phyloP scores from a whole-genome alignment of 2,329 filamentous ascomycete genomes.

The Monosporascus sp. region DNA sequence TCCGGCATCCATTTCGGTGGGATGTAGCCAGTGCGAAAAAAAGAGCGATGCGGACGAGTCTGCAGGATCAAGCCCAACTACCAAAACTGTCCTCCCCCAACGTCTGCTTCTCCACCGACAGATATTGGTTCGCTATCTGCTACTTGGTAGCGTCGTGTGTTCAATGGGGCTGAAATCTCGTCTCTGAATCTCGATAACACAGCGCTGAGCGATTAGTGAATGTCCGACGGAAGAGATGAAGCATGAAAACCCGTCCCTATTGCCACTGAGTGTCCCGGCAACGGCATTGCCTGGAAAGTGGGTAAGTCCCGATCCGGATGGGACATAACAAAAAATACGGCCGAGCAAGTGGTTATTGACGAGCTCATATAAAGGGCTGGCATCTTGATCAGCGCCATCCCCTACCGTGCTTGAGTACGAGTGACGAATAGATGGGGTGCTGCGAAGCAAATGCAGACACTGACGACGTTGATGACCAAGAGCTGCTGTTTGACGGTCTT shows the following conservation, averaged over 20 bases:
- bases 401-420: not conserved
- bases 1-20: conserved; percentile 42
- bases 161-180: not conserved
- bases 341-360: conserved; percentile 54
- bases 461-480: conserved; percentile 37
- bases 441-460: conserved; percentile 31
- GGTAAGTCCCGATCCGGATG: conserved; percentile 35
- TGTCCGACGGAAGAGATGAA: too few relatives aligned
- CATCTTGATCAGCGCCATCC: conserved; percentile 2
- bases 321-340: conserved; percentile 52
- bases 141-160: not conserved
- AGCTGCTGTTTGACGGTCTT: conserved; percentile 33
- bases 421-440: conserved; percentile 22
- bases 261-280: conserved; percentile 40
- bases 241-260: conserved; percentile 32
- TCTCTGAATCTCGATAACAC: too few relatives aligned
- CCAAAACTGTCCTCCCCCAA: conserved; percentile 42
- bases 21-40: conserved; percentile 42
- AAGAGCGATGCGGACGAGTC: conserved; percentile 40
- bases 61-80: conserved; percentile 49
- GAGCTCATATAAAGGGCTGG: conserved; percentile 48
- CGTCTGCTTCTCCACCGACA: conserved; percentile 31
- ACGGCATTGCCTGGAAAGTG: conserved; percentile 38
- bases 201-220: too few relatives aligned
- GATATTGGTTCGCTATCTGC: conserved; percentile 36